Evolutionary conservation across 495 filamentous ascomycete genomes (phyloP), one percentile per base, ranked within the genome.

Genomic region (Trichoderma orchidacearum): DNA sequence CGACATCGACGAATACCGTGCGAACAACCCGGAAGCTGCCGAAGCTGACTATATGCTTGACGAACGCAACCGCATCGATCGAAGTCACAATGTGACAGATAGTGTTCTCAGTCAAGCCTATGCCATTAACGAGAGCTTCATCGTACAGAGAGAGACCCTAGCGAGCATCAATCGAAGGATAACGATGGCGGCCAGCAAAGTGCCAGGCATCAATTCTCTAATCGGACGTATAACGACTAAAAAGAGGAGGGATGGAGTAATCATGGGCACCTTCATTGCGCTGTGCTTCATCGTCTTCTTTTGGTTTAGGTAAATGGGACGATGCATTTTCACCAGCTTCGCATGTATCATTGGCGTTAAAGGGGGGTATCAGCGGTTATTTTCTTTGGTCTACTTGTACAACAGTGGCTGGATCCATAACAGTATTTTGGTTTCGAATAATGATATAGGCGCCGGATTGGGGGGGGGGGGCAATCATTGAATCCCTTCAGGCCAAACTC

Each of bases 31-130:
- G 7, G 86, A 80, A 55, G 80, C 77, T 5, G 87, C 83, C 34
- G 93, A 96, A 71, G 87, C 88, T 18, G 92, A 97, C 38, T 97
- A 96, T 73, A 96, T 99, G 90, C 80, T 97, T 18, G 87, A 88
- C 62, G 93, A 99, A 80, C 80, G 93, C 28, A 69, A 74, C 51
- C 78, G 84, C 57, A 81, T 99, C 63, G 94, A 99, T 61, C 80
- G 86, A 63, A 91, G 87, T 63, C 85, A 96, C 65, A 85, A 82
- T 53, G 79, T 93, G 70, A 87, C 87, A 35, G 93, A 99, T 65
- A 85, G 83, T 55, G 90, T 99, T 38, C 74, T 99, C 58, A 92
- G 86, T 70, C 94, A 96, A 77, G 93, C 93, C 27, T 97, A 99
- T 73, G 90, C 92, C 21, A 90, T 96, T 56, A 93, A 95, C 68